These are phyloP conservation scores for Colletotrichum liriopes DNA, from an alignment of 2,329 filamentous ascomycete genomes.

Conservation along the genomic window DNA sequence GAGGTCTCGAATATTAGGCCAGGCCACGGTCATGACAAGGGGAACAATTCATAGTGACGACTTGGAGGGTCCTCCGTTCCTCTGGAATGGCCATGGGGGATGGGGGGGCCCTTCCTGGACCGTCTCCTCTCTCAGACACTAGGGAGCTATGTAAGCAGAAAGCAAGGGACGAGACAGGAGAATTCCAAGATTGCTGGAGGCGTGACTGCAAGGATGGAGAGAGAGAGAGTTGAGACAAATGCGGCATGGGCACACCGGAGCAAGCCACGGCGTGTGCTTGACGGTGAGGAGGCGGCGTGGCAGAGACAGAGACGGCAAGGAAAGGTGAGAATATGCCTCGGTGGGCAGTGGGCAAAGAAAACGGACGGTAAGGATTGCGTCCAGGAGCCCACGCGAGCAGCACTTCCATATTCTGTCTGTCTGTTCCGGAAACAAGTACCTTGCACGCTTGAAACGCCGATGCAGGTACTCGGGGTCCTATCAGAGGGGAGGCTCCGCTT, in stretches of 20 bases:
- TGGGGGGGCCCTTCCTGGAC: too few species aligned
- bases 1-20: constrained; percentile 5
- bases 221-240: constrained; percentile 1
- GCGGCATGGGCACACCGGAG: not conserved
- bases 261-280: not conserved
- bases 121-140: not conserved
- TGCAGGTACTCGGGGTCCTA: constrained; percentile 4
- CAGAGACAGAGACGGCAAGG: constrained; percentile 6
- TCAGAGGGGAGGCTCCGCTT: constrained; percentile 8
- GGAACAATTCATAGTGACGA: constrained; percentile 29
- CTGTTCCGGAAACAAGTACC: constrained; percentile 28
- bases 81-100: constrained; percentile 16
- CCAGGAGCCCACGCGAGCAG: constrained; percentile 28
- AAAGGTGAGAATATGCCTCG: not conserved
- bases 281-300: not conserved
- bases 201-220: not conserved
- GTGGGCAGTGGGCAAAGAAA: not conserved
- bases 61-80: not conserved
- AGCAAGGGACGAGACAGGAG: not conserved
- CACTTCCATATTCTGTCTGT: too few species aligned
- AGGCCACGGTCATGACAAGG: constrained; percentile 20
- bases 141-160: too few species aligned
- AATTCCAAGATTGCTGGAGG: constrained; percentile 19
- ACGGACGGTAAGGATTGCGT: not conserved
- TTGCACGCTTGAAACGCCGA: not conserved